A percentile compares a stretch with the other conserved stretches of the same genome.
Conservation (phyloP, 441 rosid genomes). For the Aquilaria agallochum region DNA sequence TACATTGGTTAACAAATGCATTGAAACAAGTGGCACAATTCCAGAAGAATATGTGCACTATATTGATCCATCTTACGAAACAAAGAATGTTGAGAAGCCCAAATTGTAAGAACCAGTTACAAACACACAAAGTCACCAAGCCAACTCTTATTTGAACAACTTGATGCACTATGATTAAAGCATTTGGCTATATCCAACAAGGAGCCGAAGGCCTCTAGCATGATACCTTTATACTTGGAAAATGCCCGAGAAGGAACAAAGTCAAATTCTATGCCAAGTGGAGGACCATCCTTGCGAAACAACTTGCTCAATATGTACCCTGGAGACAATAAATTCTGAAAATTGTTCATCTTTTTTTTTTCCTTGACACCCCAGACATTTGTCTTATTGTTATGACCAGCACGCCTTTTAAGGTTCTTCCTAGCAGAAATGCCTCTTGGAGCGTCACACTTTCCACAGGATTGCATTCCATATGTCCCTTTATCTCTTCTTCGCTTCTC, state of each 20-base stretch:
- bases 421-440: conserved; percentile 14
- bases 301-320: conserved; percentile 56
- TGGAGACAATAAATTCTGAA: conserved; percentile 55
- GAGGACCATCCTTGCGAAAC: conserved; percentile 91
- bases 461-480: conserved; percentile 21
- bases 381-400: conserved; percentile 5
- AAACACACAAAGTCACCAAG: background rate
- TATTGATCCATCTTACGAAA: conserved; percentile 1
- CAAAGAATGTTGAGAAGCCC: background rate
- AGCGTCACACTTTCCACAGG: conserved; percentile 17
- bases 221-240: conserved; percentile 33
- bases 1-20: too few species aligned
- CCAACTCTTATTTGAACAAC: background rate
- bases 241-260: conserved; percentile 40
- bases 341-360: conserved; percentile 18
- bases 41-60: too few species aligned
- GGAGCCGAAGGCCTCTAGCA: conserved; percentile 3
- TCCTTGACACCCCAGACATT: conserved; percentile 18
- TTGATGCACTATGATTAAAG: background rate
- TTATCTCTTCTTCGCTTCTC: conserved; percentile 67
- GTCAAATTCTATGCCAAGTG: conserved; percentile 72
- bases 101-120: background rate
- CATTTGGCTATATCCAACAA: conserved; percentile 4
- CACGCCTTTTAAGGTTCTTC: conserved; percentile 19
- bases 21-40: too few species aligned